Conservation (phyloP, 1,284 basidiomycete species). For the Abortiporus biennis region DNA sequence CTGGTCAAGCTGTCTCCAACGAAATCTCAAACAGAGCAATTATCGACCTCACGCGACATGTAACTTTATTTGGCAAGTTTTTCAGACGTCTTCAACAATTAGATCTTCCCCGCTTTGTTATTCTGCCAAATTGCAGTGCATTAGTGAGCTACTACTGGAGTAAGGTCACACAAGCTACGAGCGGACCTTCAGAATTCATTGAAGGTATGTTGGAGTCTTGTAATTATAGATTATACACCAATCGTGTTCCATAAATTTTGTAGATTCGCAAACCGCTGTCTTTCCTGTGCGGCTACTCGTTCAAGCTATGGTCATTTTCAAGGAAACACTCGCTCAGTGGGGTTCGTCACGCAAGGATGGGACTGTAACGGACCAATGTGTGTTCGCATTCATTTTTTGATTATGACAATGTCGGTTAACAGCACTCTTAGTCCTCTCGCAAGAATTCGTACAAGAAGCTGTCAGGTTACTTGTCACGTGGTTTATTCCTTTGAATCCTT, state of each 20-base stretch:
- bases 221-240: neutral
- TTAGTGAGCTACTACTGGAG: conserved; percentile 75
- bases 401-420: neutral
- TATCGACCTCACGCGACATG: conserved; percentile 56
- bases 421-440: conserved; percentile 53
- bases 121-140: conserved; percentile 56
- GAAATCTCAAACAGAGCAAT: conserved; percentile 34
- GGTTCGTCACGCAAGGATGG: conserved; percentile 56
- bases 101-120: conserved; percentile 50
- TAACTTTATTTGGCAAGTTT: conserved; percentile 68
- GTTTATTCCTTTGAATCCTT: conserved; percentile 75
- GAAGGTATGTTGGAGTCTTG: conserved; percentile 37
- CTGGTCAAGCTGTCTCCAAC: conserved; percentile 17
- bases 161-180: conserved; percentile 64
- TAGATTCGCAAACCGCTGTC: conserved; percentile 45
- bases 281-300: conserved; percentile 80
- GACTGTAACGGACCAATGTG: conserved; percentile 52
- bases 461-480: conserved; percentile 74
- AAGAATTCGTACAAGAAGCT: conserved; percentile 73
- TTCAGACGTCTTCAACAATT: conserved; percentile 70
- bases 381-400: neutral
- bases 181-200: conserved; percentile 43
- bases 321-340: conserved; percentile 76
- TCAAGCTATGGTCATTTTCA: conserved; percentile 84
- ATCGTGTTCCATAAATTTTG: too few species aligned